Percentiles rank a stretch among this genome's conserved stretches.
phyloP scores from a whole-genome alignment of 2,329 filamentous ascomycete species.

The Ilyonectria sp. region DNA sequence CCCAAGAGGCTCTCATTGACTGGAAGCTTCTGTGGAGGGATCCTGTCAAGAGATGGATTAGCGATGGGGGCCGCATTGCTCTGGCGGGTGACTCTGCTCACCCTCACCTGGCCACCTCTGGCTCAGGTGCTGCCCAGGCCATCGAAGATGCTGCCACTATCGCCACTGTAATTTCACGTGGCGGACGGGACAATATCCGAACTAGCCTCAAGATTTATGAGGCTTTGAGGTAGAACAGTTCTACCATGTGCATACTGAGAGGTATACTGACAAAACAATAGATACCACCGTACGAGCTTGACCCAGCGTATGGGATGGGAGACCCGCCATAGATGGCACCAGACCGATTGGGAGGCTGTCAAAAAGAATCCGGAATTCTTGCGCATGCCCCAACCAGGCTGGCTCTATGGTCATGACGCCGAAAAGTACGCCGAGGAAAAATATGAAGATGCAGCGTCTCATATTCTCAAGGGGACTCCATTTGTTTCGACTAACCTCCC shows the following conservation, averaged over 20 bases:
- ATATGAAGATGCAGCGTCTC: neutral
- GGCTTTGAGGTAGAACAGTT: constrained; percentile 19
- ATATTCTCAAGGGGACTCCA: neutral
- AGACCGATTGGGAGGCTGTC: constrained; percentile 11
- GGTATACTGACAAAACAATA: neutral
- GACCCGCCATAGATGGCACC: constrained; percentile 2
- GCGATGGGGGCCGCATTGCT: neutral
- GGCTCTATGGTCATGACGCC: neutral
- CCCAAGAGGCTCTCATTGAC: neutral
- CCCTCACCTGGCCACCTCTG: neutral
- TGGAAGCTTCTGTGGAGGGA: neutral
- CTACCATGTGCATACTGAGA: neutral
- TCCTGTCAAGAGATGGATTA: neutral
- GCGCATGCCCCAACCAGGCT: neutral
- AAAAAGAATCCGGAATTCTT: neutral
- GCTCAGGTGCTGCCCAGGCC: neutral
- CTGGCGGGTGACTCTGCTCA: neutral
- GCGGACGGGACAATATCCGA: neutral
- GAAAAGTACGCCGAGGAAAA: neutral
- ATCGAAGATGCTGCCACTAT: neutral
- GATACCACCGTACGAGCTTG: constrained; percentile 1
- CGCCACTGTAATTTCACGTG: neutral
- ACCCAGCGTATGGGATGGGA: constrained; percentile 9
- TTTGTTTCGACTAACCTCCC: constrained; percentile 3
- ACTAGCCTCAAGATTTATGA: neutral